Percentiles rank a stretch among this genome's conserved stretches.
These are phyloP conservation scores for Myrica gale DNA, from an alignment of 306 rosid species.

Conservation along the genomic window DNA sequence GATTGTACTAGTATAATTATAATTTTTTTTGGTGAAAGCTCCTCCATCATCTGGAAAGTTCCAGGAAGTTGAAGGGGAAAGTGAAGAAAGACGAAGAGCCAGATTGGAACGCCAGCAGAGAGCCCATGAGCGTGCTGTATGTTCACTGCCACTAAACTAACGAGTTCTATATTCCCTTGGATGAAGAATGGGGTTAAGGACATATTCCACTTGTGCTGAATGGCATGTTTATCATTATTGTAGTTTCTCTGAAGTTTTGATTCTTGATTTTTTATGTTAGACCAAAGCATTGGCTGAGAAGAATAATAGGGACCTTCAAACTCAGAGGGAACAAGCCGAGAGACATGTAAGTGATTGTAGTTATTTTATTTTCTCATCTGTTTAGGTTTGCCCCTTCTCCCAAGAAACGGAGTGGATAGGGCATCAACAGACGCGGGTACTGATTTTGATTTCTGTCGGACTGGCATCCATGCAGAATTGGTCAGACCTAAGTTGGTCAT, in stretches of 20 bases:
- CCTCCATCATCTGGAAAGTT: conserved; percentile 75
- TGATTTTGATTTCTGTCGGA: background rate
- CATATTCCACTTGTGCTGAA: conserved; percentile 3
- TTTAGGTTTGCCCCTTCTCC: background rate
- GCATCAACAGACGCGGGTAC: background rate
- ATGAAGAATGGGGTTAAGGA: conserved; percentile 9
- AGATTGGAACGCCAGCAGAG: conserved; percentile 93
- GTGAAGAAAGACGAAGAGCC: conserved; percentile 89
- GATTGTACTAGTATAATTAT: conserved; percentile 17
- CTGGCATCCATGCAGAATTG: background rate
- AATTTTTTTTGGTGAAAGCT: conserved; percentile 45
- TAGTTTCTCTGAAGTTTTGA: conserved; percentile 25
- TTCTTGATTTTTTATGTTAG: conserved; percentile 40
- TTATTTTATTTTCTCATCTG: background rate
- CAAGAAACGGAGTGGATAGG: background rate
- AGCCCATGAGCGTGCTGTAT: conserved; percentile 84
- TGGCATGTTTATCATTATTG: background rate
- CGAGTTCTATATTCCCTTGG: conserved; percentile 9
- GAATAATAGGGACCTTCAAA: conserved; percentile 92
- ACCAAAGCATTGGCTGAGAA: conserved; percentile 93
- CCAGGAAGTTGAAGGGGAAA: conserved; percentile 92
- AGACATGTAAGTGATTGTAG: conserved; percentile 61
- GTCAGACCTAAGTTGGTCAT: background rate
- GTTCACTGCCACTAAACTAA: conserved; percentile 28
- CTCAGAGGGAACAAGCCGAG: conserved; percentile 96